Evolutionary conservation across 192 early-diverging fungal species (phyloP).

Genomic region (Coemansia sp.): DNA sequence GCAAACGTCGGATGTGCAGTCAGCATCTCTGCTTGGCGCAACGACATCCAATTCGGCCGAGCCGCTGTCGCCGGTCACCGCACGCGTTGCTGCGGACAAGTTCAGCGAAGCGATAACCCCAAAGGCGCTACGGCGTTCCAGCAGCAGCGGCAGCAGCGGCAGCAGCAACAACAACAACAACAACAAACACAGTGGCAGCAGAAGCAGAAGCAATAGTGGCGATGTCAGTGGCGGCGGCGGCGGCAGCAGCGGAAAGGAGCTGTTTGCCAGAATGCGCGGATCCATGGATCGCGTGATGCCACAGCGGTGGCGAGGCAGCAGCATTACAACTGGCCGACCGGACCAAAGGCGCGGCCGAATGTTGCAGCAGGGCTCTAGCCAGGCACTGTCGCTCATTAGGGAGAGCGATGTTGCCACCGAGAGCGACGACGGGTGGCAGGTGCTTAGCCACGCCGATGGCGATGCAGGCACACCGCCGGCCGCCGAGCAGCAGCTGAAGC

Average conservation of each 20-base stretch:
- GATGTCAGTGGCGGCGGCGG: neutral
- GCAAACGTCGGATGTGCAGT: neutral
- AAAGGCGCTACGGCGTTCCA: neutral
- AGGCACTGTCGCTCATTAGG: constrained; percentile 7
- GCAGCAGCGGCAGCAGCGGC: constrained; percentile 9
- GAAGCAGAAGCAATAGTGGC: neutral
- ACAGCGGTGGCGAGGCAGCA: neutral
- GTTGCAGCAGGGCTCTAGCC: neutral
- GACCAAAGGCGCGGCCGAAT: neutral
- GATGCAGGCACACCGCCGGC: neutral
- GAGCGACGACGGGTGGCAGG: constrained; percentile 22
- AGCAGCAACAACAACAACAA: no score
- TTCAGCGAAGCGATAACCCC: constrained; percentile 15
- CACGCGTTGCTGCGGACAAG: constrained; percentile 14
- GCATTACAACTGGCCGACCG: neutral
- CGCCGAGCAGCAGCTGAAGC: constrained; percentile 6
- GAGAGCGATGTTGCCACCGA: constrained; percentile 8
- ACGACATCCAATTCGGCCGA: constrained; percentile 2
- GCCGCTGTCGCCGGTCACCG: constrained; percentile 7
- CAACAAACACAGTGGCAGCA: no score
- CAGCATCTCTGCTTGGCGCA: no score
- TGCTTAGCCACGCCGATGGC: constrained; percentile 10
- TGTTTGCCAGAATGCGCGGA: neutral
- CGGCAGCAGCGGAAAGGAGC: neutral
- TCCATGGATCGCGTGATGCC: neutral